phyloP scores from a whole-genome alignment of 345 rosid genomes.

The Lumnitzera littorea region DNA sequence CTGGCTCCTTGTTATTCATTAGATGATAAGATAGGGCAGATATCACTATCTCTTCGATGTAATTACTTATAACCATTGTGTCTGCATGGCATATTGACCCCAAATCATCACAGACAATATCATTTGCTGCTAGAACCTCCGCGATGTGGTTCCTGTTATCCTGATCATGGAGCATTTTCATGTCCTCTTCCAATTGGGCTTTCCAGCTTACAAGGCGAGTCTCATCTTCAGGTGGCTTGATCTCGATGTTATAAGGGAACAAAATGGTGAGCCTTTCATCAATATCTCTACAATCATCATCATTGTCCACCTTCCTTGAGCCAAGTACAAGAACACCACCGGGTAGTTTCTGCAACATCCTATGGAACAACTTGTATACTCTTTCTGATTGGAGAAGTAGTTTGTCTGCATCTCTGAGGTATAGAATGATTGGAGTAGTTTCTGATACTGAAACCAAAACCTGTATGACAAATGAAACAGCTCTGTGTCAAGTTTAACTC shows the following conservation, averaged over 20 bases:
- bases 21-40: constrained; percentile 86
- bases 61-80: constrained; percentile 59
- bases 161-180: constrained; percentile 67
- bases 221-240: constrained; percentile 82
- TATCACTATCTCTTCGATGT: constrained; percentile 76
- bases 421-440: constrained; percentile 51
- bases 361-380: constrained; percentile 55
- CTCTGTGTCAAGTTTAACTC: neutral
- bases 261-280: constrained; percentile 39
- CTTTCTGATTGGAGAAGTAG: constrained; percentile 71
- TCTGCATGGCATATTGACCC: constrained; percentile 73
- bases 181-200: constrained; percentile 75
- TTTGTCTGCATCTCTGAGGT: constrained; percentile 75
- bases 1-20: constrained; percentile 65
- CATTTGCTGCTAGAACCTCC: constrained; percentile 89
- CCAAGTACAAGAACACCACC: constrained; percentile 78
- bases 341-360: constrained; percentile 60
- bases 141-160: constrained; percentile 92
- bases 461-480: constrained; percentile 26
- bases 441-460: constrained; percentile 66
- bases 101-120: constrained; percentile 82
- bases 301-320: constrained; percentile 58
- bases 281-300: constrained; percentile 51
- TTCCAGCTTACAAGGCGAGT: constrained; percentile 68
- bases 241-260: constrained; percentile 74